phyloP scores from a whole-genome alignment of 345 rosid species.

The Eucalyptus erythrocorys region DNA sequence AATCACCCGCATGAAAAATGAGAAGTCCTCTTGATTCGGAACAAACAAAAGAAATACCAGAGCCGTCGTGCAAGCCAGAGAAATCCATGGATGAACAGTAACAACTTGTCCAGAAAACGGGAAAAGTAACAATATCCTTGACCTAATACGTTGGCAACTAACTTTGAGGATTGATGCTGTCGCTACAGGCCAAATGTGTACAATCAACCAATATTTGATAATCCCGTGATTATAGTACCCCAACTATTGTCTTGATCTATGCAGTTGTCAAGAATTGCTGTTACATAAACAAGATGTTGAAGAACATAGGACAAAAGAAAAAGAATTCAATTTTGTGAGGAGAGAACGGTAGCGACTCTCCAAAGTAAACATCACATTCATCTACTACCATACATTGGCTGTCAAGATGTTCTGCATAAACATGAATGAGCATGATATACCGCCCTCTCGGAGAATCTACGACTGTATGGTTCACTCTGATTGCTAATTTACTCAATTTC shows the following conservation, averaged over 20 bases:
- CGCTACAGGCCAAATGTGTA: neutral
- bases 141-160: neutral
- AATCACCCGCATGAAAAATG: neutral
- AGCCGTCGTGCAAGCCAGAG: neutral
- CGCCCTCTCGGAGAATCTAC: neutral
- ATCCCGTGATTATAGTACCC: neutral
- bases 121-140: neutral
- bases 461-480: neutral
- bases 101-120: neutral
- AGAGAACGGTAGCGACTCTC: neutral
- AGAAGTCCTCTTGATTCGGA: neutral
- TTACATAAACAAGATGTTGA: neutral
- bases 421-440: neutral
- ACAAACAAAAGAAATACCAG: neutral
- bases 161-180: neutral
- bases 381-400: neutral
- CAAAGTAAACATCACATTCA: neutral
- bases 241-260: neutral
- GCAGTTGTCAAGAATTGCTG: neutral
- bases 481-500: neutral
- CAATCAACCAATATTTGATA: neutral
- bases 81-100: neutral
- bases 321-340: neutral
- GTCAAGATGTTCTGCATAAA: neutral
- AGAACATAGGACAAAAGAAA: neutral